Evolutionary conservation across 2,329 filamentous ascomycete species (phyloP), one percentile per base, ranked within the genome.

Genomic region (Trichoderma guizhouense): DNA sequence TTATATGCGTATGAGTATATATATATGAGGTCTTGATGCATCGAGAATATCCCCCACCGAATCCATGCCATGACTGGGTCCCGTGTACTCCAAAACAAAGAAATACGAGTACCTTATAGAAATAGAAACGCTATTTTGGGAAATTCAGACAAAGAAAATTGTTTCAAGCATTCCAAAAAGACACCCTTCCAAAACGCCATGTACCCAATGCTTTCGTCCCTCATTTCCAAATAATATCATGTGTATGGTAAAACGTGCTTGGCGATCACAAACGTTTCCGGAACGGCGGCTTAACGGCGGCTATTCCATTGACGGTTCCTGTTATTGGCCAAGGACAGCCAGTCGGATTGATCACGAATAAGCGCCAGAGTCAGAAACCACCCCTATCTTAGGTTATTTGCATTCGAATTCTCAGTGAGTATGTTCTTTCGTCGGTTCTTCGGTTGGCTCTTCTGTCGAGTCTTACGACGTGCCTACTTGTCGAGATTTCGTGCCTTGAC

Each of bases 401-500:
- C 43, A 51, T 6, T 51, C 43, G 9, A 4, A 6, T n/a, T 7
- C 47, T 21, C 47, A 12, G 47, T 12, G 0, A n/a, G n/a, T 21
- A 6, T 21, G 8, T 9, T 51, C n/a, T 21, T 51, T 2, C 1
- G n/a, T 14, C 21, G 9, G 3, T 6, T 3, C 6, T 39, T 39
- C 36, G 5, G 36, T 39, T 7, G 15, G 9, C 6, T 43, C n/a
- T 36, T 36, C 34, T 5, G n/a, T 53, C n/a, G 5, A 11, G 1
- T 43, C 15, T 18, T 43, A 7, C 21, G 21, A 53, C 11, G 47
- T 53, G 28, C 30, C 60, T 75, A 87, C 76, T 88, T 87, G 67
- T 89, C 88, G 57, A 90, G 78, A 2, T 84, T 84, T 15, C 87
- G 82, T 0, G 87, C 88, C 78, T 89, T 90, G 77, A 90, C 83